A percentile compares a stretch with the other conserved stretches of the same genome.
Evolutionary conservation across 257 asterid genomes (phyloP).

Genomic region (Oldenlandia corymbosa): DNA sequence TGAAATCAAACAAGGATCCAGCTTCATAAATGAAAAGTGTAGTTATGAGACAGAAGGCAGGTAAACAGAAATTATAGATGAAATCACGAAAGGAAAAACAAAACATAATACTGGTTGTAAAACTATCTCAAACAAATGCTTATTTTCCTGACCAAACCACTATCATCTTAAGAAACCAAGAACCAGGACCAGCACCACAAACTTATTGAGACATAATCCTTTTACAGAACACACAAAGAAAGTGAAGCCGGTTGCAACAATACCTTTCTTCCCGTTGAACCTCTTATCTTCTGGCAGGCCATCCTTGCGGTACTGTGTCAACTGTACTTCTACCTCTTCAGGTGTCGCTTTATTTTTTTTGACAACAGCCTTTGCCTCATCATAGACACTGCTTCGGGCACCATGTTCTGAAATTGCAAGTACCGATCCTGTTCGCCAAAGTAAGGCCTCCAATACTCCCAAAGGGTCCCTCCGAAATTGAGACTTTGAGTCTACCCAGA

Average conservation of each 20-base stretch:
- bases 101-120: background rate
- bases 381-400: conserved; percentile 95
- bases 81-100: background rate
- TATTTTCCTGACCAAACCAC: background rate
- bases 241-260: conserved; percentile 4
- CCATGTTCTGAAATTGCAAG: conserved; percentile 99
- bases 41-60: background rate
- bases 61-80: background rate
- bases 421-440: conserved; percentile 76
- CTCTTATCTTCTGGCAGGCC: conserved; percentile 94
- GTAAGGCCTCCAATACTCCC: conserved; percentile 84
- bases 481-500: conserved; percentile 98
- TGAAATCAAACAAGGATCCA: background rate
- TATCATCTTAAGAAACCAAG: background rate
- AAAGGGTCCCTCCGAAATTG: conserved; percentile 94
- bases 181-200: background rate
- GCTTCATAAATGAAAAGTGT: background rate
- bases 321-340: conserved; percentile 83
- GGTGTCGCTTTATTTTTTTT: conserved; percentile 93
- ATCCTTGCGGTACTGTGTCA: conserved; percentile 74
- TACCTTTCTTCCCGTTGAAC: conserved; percentile 94
- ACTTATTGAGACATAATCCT: background rate
- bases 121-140: background rate
- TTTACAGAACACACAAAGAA: background rate
- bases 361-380: conserved; percentile 97